Evolutionary conservation across 1,284 basidiomycete genomes (phyloP), one percentile per base, ranked within the genome.

Genomic region (Exobasidium rhododendri): DNA sequence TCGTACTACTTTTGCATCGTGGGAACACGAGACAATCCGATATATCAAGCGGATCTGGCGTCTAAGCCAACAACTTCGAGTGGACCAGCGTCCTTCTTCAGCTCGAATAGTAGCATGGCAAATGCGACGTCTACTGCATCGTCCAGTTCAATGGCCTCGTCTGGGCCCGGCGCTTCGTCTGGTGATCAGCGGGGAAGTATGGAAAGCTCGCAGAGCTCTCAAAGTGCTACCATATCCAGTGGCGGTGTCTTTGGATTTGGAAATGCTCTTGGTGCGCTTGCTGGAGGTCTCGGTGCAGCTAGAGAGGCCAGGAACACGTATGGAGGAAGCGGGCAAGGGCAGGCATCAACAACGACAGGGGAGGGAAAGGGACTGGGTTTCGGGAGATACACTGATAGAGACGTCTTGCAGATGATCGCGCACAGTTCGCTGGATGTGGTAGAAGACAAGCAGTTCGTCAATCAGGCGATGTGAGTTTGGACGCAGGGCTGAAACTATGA

Each of bases 351-450:
- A 4, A 35, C 43, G 17, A 22, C 7, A 2, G 58, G 44, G 6
- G 64, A 73, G 43, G 58, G 67, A 5, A 63, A 70, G 45, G 75
- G 71, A 0, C 43, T 65, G 5, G 65, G 66, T 20, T 65, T 67
- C 29, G 65, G 64, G 11, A 22, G 63, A 26, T 69, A 69, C 51
- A 69, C 32, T 22, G 65, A 70, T 22, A 58, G 55, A 28, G 58
- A 68, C 26, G 62, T 68, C 40, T 59, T 79, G 14, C 77, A 79
- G 62, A 77, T 78, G 71, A 75, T 79, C n/a, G 77, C 77, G 2
- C 76, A 77, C 55, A 70, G 69, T 11, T 63, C 70, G 0, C 47
- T 79, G n/a, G 77, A 79, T 35, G 68, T 69, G 4, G 68, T 79
- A 6, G 75, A 79, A 51, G 77, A 79, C 53, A 64, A 65, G 10